These are phyloP conservation scores for Fusarium sp. DNA, from an alignment of 2,329 filamentous ascomycete species.

Conservation along the genomic window DNA sequence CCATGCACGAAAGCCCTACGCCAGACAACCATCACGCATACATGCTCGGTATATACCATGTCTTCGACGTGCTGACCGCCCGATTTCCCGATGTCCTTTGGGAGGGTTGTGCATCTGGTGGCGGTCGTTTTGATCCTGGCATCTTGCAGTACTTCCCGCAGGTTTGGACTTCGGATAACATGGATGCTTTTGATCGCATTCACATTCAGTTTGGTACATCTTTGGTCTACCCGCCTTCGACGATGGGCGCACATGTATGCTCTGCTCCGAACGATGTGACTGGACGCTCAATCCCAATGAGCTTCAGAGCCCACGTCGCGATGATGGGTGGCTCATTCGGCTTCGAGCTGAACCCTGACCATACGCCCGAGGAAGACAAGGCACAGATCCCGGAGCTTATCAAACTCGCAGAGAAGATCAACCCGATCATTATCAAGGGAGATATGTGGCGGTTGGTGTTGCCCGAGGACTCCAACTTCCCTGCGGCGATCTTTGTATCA, in stretches of 20 bases:
- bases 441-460: constrained; percentile 70
- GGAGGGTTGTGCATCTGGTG: constrained; percentile 75
- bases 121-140: constrained; percentile 72
- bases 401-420: constrained; percentile 64
- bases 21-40: constrained; percentile 68
- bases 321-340: constrained; percentile 78
- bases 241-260: constrained; percentile 75
- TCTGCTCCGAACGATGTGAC: constrained; percentile 70
- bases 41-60: constrained; percentile 72
- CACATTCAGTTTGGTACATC: constrained; percentile 74
- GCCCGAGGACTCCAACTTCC: constrained; percentile 71
- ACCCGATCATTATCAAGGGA: constrained; percentile 68
- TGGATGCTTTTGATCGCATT: constrained; percentile 70
- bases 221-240: constrained; percentile 69
- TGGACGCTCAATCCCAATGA: constrained; percentile 64
- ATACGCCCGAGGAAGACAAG: constrained; percentile 63
- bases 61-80: constrained; percentile 69
- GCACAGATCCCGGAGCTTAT: constrained; percentile 66
- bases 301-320: constrained; percentile 73
- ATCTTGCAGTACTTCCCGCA: constrained; percentile 74
- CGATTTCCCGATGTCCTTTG: constrained; percentile 71
- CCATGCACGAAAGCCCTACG: constrained; percentile 68
- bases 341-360: constrained; percentile 69
- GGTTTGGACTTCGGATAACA: constrained; percentile 74
- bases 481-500: constrained; percentile 69